phyloP scores from a whole-genome alignment of 192 early-diverging fungal genomes.

The Glomus cerebriforme region DNA sequence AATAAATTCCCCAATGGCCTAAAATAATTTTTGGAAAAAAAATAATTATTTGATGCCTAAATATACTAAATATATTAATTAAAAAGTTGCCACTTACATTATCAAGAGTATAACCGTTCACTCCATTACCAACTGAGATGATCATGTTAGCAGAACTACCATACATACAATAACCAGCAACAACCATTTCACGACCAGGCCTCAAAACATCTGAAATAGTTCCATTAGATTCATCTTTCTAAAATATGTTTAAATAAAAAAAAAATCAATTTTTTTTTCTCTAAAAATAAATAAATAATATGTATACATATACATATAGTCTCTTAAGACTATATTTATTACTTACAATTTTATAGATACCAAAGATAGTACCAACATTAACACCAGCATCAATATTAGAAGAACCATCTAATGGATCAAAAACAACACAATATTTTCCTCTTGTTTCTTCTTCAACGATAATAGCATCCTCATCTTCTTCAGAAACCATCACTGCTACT shows the following conservation, averaged over 20 bases:
- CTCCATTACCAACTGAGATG: conserved; percentile 77
- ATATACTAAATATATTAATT: neutral
- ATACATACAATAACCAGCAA: conserved; percentile 98
- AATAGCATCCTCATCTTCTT: conserved; percentile 95
- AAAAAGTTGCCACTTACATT: conserved; percentile 47
- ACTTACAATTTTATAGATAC: conserved; percentile 88
- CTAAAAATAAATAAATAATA: neutral
- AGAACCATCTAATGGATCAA: conserved; percentile 97
- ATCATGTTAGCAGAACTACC: conserved; percentile 85
- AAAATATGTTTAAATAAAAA: conserved; percentile 40
- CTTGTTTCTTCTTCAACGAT: conserved; percentile 74
- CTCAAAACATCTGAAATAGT: conserved; percentile 78
- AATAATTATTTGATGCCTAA: neutral
- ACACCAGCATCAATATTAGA: conserved; percentile 99
- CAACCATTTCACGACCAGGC: conserved; percentile 88
- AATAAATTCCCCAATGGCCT: conserved; percentile 93
- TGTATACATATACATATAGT: neutral
- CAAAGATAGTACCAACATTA: conserved; percentile 98
- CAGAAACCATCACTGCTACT: conserved; percentile 92
- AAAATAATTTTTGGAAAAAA: neutral
- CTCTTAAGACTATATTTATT: neutral
- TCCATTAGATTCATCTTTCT: conserved; percentile 51
- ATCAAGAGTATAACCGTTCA: conserved; percentile 97
- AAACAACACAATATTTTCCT: conserved; percentile 93
- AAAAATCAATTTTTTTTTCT: neutral